phyloP scores from a whole-genome alignment of 139 green algal species.

The Coccomyxa sp. region DNA sequence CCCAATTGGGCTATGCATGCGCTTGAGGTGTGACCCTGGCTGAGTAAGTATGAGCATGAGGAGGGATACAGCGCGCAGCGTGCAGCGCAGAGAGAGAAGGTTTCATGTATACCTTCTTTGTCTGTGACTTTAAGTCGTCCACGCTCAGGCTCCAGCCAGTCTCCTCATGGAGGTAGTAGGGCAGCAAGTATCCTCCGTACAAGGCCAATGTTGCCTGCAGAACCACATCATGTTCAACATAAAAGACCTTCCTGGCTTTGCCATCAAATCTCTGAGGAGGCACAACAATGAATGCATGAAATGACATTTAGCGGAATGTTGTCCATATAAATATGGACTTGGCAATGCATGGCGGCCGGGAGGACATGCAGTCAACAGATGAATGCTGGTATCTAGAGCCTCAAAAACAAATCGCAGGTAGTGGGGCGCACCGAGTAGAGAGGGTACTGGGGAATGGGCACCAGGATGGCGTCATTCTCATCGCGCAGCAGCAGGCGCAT shows the following conservation, averaged over 20 bases:
- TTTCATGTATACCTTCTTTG: slow-evolving; percentile 18
- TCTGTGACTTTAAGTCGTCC: slow-evolving; percentile 42
- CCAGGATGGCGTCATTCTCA: slow-evolving; percentile 64
- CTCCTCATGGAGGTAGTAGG: slow-evolving; percentile 87
- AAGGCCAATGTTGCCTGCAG: not conserved
- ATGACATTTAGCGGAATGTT: too few species aligned
- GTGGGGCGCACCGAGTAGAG: slow-evolving; percentile 42
- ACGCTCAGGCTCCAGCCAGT: slow-evolving; percentile 71
- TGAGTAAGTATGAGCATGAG: too few species aligned
- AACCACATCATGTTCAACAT: not conserved
- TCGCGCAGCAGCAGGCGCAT: slow-evolving; percentile 64
- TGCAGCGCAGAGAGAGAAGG: not conserved
- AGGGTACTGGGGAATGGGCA: slow-evolving; percentile 86
- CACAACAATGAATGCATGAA: too few species aligned
- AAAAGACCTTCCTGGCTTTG: too few species aligned
- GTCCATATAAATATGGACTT: too few species aligned
- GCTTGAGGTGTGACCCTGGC: too few species aligned
- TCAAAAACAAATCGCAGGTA: slow-evolving; percentile 23
- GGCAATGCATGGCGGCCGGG: not conserved
- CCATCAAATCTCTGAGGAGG: too few species aligned
- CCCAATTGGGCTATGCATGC: not conserved
- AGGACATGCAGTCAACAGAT: not conserved
- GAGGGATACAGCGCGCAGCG: not conserved
- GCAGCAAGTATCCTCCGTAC: slow-evolving; percentile 81
- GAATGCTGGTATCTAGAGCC: too few species aligned